These are phyloP conservation scores for Spergularia bocconei DNA, from an alignment of 148 eudicot species.

Conservation along the genomic window DNA sequence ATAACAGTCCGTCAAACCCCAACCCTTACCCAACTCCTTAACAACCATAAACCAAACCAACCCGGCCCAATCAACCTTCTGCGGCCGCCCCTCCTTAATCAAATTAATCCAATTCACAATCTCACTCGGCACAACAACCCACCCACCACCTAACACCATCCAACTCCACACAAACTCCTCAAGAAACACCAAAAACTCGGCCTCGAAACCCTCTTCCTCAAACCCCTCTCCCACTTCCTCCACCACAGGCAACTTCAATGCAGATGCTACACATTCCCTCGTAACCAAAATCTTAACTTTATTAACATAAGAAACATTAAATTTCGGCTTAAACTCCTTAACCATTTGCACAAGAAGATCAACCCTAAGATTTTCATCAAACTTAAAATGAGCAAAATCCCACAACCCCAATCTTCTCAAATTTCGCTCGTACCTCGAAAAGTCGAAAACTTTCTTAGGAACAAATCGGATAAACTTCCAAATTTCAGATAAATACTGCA, in stretches of 20 bases:
- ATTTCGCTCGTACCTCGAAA: conserved; percentile 41
- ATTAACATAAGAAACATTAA: conserved; percentile 43
- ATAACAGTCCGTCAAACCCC: conserved; percentile 56
- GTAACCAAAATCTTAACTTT: conserved; percentile 39
- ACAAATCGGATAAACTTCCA: conserved; percentile 61
- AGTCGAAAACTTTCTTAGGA: conserved; percentile 41
- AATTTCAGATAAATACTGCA: conserved; percentile 18
- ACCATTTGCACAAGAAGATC: conserved; percentile 62
- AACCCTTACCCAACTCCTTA: conserved; percentile 66
- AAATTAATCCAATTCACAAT: conserved; percentile 46
- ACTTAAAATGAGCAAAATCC: conserved; percentile 66
- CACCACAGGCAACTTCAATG: conserved; percentile 52
- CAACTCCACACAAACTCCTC: conserved; percentile 60
- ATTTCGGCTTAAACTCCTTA: conserved; percentile 34
- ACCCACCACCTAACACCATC: conserved; percentile 64
- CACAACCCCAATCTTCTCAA: conserved; percentile 62
- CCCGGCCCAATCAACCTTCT: conserved; percentile 82
- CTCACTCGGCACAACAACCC: conserved; percentile 59
- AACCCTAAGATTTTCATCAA: conserved; percentile 45
- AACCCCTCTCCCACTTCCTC: conserved; percentile 30
- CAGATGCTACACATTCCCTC: conserved; percentile 58
- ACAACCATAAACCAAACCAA: conserved; percentile 86
- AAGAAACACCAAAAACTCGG: conserved; percentile 47
- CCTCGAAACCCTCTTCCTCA: conserved; percentile 36
- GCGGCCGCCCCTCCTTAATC: conserved; percentile 66